Evolutionary conservation across 306 rosid genomes (phyloP).

Genomic region (Quercus ilex): DNA sequence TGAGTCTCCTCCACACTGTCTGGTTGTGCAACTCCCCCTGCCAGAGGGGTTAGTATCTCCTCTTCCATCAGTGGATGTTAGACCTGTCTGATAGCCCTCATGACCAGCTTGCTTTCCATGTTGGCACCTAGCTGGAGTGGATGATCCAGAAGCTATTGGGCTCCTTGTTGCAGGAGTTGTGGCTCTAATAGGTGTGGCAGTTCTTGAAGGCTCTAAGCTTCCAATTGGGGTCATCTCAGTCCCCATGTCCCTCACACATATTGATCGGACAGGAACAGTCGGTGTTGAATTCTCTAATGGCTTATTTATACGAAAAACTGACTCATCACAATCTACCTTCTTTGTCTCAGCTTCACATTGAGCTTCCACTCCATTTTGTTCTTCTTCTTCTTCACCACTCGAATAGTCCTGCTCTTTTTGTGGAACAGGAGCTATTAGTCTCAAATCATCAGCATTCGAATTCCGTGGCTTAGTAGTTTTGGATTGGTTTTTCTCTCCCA

Average conservation of each 20-base stretch:
- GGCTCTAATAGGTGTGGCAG: conserved; percentile 81
- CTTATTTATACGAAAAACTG: conserved; percentile 67
- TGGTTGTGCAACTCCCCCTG: conserved; percentile 24
- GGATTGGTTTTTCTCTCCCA: conserved; percentile 65
- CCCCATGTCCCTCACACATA: conserved; percentile 95
- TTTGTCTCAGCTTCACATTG: conserved; percentile 60
- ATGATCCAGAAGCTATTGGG: conserved; percentile 71
- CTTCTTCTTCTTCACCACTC: conserved; percentile 41
- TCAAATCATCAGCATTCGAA: conserved; percentile 94
- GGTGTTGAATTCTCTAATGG: conserved; percentile 30
- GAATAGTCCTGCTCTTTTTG: conserved; percentile 76
- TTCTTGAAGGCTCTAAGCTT: conserved; percentile 92
- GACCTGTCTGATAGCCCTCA: conserved; percentile 32
- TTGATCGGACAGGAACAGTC: conserved; percentile 52
- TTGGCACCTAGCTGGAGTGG: conserved; percentile 62
- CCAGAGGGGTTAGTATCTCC: conserved; percentile 21
- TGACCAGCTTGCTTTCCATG: conserved; percentile 36
- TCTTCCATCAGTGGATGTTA: conserved; percentile 17
- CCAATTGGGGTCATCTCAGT: conserved; percentile 99
- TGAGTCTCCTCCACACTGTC: conserved; percentile 39
- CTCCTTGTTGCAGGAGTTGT: conserved; percentile 70
- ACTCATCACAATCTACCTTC: conserved; percentile 69
- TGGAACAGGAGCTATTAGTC: conserved; percentile 85
- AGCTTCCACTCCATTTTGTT: conserved; percentile 8
- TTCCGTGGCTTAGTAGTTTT: conserved; percentile 69